Evolutionary conservation across 176 grass and related monocot genomes (phyloP).

Genomic region (Chrysopogon serrulatus): DNA sequence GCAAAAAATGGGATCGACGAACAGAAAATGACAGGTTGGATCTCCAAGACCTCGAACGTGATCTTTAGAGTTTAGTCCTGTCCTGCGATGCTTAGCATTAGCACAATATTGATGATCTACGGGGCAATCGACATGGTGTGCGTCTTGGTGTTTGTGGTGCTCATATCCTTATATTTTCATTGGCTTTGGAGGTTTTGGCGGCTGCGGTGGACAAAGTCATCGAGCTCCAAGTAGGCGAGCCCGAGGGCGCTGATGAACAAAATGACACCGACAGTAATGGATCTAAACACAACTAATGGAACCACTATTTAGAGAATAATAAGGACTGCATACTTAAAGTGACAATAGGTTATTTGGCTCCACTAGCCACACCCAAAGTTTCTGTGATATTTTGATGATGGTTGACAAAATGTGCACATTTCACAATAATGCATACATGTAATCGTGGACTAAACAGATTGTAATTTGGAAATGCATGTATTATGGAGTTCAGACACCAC

Average conservation of each 20-base stretch:
- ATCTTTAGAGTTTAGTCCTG: too few species aligned
- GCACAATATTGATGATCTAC: conserved; percentile 21
- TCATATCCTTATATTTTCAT: neutral
- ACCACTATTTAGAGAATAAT: neutral
- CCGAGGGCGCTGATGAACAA: neutral
- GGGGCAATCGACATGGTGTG: conserved; percentile 11
- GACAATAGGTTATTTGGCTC: neutral
- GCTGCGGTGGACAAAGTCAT: neutral
- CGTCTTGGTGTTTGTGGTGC: neutral
- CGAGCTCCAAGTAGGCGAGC: neutral
- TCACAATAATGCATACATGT: neutral
- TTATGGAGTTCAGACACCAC: neutral
- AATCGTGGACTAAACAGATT: neutral
- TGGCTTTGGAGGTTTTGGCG: neutral
- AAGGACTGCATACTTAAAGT: neutral
- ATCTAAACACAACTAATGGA: neutral
- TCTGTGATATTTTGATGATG: neutral
- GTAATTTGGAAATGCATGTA: neutral
- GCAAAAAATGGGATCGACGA: too few species aligned
- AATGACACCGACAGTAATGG: neutral
- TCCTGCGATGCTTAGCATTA: conserved; percentile 10
- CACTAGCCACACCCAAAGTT: neutral
- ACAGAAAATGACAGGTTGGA: too few species aligned
- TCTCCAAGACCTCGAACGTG: too few species aligned
- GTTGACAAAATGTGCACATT: neutral